Base-by-base conservation (phyloP, 768 basidiomycete genomes). In the Agaricus sinodeliciosus region DNA sequence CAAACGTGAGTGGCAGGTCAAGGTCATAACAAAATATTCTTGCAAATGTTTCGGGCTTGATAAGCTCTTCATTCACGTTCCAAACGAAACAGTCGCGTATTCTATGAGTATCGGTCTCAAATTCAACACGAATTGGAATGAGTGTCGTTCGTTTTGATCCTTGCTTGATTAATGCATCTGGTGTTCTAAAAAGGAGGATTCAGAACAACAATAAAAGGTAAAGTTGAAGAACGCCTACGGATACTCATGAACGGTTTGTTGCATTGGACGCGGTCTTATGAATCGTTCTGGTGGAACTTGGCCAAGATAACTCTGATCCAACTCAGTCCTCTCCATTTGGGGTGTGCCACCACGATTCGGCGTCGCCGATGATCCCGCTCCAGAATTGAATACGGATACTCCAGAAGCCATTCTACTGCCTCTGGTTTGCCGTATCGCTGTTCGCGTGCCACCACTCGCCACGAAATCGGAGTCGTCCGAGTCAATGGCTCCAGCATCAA, bases 1-100 rank as follows among this genome's bases (percentile, higher is more conserved):
- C 84, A 80, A 90, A 90, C 1, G 68, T 61, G 15, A 65, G 48
- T 1, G 90, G 80, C 4, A 99, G 75, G 54, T 92, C 90, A 42
- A 97, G 76, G 69, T 99, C 96, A 28, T 78, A 72, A 65, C 93
- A 95, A 67, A 98, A 94, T 26, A 84, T 85, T 48, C 71, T 76
- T 3, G 95, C 94, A 58, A 99, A 99, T 1, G 73, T 72, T 52
- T 90, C 85, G 0, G 95, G 94, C 22, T 83, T 86, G 60, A 95
- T 84, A 56, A 90, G 69, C n/a, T 74, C 71, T 69, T 98, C 95
- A 64, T 91, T 82, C 43, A 94, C 68, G 62, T 98, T 96, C 96
- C 96, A 99, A 9, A 91, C 80, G 66, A 99, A 98, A 62, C 87
- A 87, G 63, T 99, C 96, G 39, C 94, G 85, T 65, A 99, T 82